Conservation (phyloP, 805 yeast genomes). For the Pichia nanzhaoensis region DNA sequence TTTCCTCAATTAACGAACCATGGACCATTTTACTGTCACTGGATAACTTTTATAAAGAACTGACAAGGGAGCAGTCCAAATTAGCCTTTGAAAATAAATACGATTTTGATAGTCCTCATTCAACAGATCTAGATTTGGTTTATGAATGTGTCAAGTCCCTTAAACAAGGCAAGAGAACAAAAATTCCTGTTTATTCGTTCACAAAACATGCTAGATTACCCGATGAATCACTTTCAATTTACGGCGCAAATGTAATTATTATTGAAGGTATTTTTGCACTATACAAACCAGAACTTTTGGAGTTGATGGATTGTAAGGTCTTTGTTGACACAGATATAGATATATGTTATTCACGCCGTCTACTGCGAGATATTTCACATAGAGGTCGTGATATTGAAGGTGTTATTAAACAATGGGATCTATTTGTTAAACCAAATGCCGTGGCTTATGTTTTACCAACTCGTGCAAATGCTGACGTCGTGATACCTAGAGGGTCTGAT, state of each 20-base stretch:
- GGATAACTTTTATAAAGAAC: slow-evolving; percentile 85
- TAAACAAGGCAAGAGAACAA: slow-evolving; percentile 62
- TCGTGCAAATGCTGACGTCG: slow-evolving; percentile 71
- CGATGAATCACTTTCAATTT: slow-evolving; percentile 62
- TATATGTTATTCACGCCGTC: slow-evolving; percentile 81
- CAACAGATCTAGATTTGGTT: slow-evolving; percentile 72
- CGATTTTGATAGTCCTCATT: slow-evolving; percentile 85
- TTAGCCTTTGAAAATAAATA: slow-evolving; percentile 62
- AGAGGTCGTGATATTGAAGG: slow-evolving; percentile 83
- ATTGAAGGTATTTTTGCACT: slow-evolving; percentile 88
- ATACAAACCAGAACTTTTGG: slow-evolving; percentile 59
- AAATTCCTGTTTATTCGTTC: slow-evolving; percentile 69
- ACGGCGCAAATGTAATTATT: slow-evolving; percentile 91
- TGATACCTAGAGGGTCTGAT: slow-evolving; percentile 88
- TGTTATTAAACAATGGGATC: slow-evolving; percentile 82
- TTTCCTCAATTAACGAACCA: slow-evolving; percentile 73
- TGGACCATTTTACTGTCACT: slow-evolving; percentile 89
- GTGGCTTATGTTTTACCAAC: slow-evolving; percentile 70
- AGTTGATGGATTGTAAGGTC: slow-evolving; percentile 76
- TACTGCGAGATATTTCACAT: slow-evolving; percentile 77
- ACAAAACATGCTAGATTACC: slow-evolving; percentile 48
- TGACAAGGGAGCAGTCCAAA: slow-evolving; percentile 52
- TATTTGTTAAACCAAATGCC: slow-evolving; percentile 88
- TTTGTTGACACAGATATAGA: slow-evolving; percentile 94
- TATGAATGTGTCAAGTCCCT: slow-evolving; percentile 55